Base-by-base conservation (phyloP, 345 rosid genomes). In the Sapria himalayana region DNA sequence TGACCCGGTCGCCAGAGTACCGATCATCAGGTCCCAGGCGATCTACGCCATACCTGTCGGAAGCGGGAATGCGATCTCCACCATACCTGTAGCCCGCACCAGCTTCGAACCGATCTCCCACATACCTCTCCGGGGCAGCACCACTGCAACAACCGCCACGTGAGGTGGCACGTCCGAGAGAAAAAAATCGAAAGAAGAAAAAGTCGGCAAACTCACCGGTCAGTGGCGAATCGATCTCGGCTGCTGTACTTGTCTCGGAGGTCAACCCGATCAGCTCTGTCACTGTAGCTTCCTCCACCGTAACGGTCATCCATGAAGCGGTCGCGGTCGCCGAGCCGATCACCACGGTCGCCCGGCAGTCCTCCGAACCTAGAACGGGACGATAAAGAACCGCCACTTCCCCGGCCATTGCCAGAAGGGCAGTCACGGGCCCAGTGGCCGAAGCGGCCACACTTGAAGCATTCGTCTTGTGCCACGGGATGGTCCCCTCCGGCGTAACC, bases 341-440 rank as follows among this genome's bases (percentile, higher is more conserved):
- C 86, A 11, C 64, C 86, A 34, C 76, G 82, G 16, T 63, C 65
- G 56, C 65, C 73, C 19, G 77, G 60, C 19, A 75, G 60, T 15
- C 82, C 93, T 36, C 86, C 80, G 60, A 63, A 74, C 59, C 92
- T 71, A 48, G 76, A 61, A 36, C 74, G 81, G n/a, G 86, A 74
- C 38, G 93, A 65, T 48, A 76, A 56, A 16, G 78, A 59, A 49
- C 79, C 70, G 14, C 74, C 76, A 31, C 76, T 92, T 45, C 94
- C 74, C 39, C 73, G 81, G 57, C 93, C 73, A 63, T 66, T 73
- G 65, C 70, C 81, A 29, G 92, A 65, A 19, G 95, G 92, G 46
- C 99, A 91, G 50, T 84, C 93, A 29, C 99, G 76, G 15, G 99
- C 99, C 99, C 99, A 91, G 24, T 91, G 99, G 20, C 99, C 99